Evolutionary conservation across 129 eudicot species (phyloP).

Genomic region (Ambrosia artemisiifolia): DNA sequence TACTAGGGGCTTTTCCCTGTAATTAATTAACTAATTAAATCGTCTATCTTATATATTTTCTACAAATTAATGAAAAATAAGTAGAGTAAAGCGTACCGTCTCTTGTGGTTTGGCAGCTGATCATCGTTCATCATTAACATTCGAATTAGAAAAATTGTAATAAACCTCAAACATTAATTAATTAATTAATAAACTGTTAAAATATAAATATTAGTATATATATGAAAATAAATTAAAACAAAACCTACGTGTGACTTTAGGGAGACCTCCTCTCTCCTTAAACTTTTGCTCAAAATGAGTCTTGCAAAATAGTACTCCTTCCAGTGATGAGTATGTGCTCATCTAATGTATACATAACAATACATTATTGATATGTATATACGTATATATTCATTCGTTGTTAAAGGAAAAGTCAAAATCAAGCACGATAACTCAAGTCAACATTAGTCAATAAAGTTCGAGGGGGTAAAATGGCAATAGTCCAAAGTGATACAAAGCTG

Average conservation of each 20-base stretch:
- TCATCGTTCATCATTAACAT: slow-evolving; percentile 1
- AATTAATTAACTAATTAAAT: neutral
- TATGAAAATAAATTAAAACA: neutral
- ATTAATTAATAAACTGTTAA: neutral
- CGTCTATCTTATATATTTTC: neutral
- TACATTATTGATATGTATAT: neutral
- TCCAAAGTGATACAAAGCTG: too few relatives aligned
- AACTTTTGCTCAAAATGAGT: slow-evolving; percentile 88
- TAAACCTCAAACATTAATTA: neutral
- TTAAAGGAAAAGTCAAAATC: too few relatives aligned
- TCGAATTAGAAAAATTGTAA: slow-evolving; percentile 29
- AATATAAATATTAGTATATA: too few relatives aligned
- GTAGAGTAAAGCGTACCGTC: slow-evolving; percentile 43
- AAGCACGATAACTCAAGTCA: too few relatives aligned
- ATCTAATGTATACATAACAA: slow-evolving; percentile 34
- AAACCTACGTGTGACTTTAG: slow-evolving; percentile 47
- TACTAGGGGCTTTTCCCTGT: slow-evolving; percentile 69
- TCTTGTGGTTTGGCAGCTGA: slow-evolving; percentile 39
- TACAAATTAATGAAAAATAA: neutral
- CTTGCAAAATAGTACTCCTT: slow-evolving; percentile 75
- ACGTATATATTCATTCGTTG: neutral
- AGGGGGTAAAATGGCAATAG: too few relatives aligned
- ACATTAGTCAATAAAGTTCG: too few relatives aligned
- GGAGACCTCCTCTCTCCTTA: slow-evolving; percentile 62
- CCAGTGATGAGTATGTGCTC: slow-evolving; percentile 64